These are phyloP conservation scores for Saccharomyces hybrid DNA, from an alignment of 1,139 yeast genomes.

Conservation along the genomic window DNA sequence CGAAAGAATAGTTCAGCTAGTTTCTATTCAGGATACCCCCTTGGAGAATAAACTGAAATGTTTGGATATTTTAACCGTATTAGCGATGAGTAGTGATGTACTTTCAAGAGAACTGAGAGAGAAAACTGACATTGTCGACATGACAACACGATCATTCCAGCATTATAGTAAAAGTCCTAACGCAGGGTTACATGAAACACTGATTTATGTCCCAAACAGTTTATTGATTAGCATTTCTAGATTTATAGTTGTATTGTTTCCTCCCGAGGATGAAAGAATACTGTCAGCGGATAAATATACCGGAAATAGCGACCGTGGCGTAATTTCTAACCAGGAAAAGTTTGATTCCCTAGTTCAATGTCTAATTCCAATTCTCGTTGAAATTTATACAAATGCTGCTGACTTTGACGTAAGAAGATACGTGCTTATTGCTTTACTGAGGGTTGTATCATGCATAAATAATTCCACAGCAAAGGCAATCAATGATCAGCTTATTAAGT, in stretches of 20 bases:
- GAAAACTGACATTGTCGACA: constrained; percentile 13
- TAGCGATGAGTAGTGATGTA: constrained; percentile 15
- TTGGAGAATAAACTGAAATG: constrained; percentile 23
- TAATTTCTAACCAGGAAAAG: constrained; percentile 30
- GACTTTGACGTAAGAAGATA: constrained; percentile 59
- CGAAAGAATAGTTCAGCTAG: constrained; percentile 16
- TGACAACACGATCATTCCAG: constrained; percentile 17
- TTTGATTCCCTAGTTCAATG: constrained; percentile 40
- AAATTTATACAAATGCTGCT: constrained; percentile 69
- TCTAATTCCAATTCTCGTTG: constrained; percentile 54
- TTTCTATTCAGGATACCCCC: constrained; percentile 17
- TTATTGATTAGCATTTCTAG: constrained; percentile 49
- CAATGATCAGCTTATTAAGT: constrained; percentile 34
- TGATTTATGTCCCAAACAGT: constrained; percentile 71
- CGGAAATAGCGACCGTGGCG: constrained; percentile 6
- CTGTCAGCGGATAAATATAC: constrained; percentile 17
- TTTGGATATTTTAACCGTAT: constrained; percentile 23
- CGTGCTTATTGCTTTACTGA: constrained; percentile 49
- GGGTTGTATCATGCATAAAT: constrained; percentile 36
- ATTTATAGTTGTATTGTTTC: constrained; percentile 52
- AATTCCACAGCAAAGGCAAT: constrained; percentile 18
- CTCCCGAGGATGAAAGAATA: constrained; percentile 33
- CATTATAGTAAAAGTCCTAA: constrained; percentile 16
- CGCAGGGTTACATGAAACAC: constrained; percentile 41
- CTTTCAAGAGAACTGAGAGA: constrained; percentile 16